A percentile compares a stretch with the other conserved stretches of the same genome.
These are phyloP conservation scores for Schoenoplectus triqueter DNA, from an alignment of 202 grass and related monocot species.

Conservation along the genomic window DNA sequence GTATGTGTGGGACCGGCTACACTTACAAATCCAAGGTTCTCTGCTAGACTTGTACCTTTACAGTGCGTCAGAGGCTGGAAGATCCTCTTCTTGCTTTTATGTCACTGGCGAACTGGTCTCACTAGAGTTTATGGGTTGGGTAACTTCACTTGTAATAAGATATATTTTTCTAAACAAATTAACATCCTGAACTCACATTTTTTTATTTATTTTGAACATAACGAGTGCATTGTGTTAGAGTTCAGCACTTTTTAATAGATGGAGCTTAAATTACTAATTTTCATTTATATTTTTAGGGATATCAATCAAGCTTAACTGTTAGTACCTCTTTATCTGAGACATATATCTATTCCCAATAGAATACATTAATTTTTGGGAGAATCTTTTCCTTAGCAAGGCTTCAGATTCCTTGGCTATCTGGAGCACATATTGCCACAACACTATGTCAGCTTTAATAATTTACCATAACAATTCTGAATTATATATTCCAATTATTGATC, in stretches of 20 bases:
- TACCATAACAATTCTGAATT: neutral
- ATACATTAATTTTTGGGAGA: neutral
- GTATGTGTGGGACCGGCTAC: neutral
- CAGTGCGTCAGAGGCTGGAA: neutral
- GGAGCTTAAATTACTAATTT: neutral
- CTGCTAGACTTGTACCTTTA: neutral
- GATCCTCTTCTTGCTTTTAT: neutral
- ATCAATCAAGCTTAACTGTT: neutral
- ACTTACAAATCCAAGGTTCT: neutral
- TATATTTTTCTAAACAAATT: neutral
- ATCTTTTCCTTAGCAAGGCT: slow-evolving; percentile 1
- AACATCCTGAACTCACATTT: neutral
- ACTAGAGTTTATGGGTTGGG: neutral
- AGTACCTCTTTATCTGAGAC: neutral
- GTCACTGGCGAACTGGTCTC: neutral
- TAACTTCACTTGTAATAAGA: neutral
- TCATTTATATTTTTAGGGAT: neutral
- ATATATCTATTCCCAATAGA: neutral
- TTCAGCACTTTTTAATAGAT: neutral
- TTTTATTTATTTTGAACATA: neutral
- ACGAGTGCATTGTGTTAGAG: neutral
- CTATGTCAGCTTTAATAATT: neutral
- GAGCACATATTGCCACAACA: neutral
- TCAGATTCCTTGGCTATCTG: neutral
- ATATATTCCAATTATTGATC: slow-evolving; percentile 4